Base-by-base conservation (phyloP, 805 yeast species). In the Yamadazyma philogaea region DNA sequence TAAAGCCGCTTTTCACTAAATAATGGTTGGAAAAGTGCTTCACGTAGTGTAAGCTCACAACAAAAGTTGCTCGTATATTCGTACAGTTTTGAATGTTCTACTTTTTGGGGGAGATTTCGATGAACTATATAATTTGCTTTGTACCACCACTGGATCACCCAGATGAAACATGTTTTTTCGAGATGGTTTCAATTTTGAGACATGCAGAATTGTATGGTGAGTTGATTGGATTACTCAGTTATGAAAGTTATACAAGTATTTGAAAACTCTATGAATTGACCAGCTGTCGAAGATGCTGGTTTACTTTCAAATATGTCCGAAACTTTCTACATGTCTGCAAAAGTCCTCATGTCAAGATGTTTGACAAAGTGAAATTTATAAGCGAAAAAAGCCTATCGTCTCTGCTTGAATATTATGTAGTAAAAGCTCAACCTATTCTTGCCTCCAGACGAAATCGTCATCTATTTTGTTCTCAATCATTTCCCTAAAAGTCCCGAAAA, bases 361-460 rank as follows among this genome's bases (percentile, higher is more conserved):
- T 4, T 11, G 10, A 24, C 8, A n/a, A 24, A 5, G 10, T n/a
- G 3, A 7, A 24, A 11, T 24, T n/a, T 24, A 24, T 24, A 6
- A 24, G 8, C 12, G 12, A 11, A 24, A 4, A 24, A 11, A 24
- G 12, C 12, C 28, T 7, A 24, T 24, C n/a, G n/a, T n/a, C 5
- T 24, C 12, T 24, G 28, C 8, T 24, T 24, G 4, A 7, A n/a
- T 24, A 5, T 24, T 5, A 7, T 24, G 26, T 10, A 11, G 28
- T n/a, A 24, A 11, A 11, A 7, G 3, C 28, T n/a, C 28, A 24
- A 24, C 3, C 21, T 12, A 21, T 27, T 36, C 26, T 18, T 40
- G 32, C 27, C 15, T 72, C 89, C 89, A 84, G n/a, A 79, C 61
- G 51, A 75, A 82, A 52, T 82, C 87, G 11, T 54, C 54, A 15